Base-by-base conservation (phyloP, 768 basidiomycete genomes). In the Lactarius indigo region DNA sequence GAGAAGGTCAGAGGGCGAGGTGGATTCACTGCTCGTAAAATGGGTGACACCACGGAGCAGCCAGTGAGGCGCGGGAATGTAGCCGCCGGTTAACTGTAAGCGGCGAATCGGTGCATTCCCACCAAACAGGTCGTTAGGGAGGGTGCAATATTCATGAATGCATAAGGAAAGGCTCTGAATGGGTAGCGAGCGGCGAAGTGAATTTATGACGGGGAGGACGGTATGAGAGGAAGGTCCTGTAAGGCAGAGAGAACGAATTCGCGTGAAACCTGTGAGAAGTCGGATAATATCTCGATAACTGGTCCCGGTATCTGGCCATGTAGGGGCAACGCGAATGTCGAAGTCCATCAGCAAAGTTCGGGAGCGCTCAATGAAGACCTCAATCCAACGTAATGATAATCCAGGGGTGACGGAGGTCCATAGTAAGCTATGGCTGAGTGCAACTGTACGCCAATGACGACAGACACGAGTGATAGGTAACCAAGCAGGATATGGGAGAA, bases 351-450 rank as follows among this genome's bases (percentile, higher is more conserved):
- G n/a, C 6, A 13, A 15, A 15, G 35, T 33, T 13, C 37, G 4
- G 10, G 57, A 58, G 23, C 57, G 35, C 35, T 58, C 57, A 35
- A 58, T 58, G 8, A 58, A 58, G 13, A 12, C 57, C 33, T 58
- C 39, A 10, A 58, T 23, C 35, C 57, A 58, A 37, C 10, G 31
- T 33, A 39, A 2, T 39, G 57, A 35, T 12, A 58, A 17, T 5
- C 37, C 23, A 17, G n/a, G 57, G 30, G 20, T 15, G 23, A 61
- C n/a, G 5, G 42, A 44, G 17, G 59, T 30, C 59, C 59, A 61
- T 15, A 61, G 59, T 35, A 3, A n/a, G 47, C 8, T 7, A 39
- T 47, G 28, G 28, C 17, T 35, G 10, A 61, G 28, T 5, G 41
- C 33, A 30, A 61, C 7, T 23, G 28, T 20, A n/a, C 59, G 59